These are phyloP conservation scores for Diphasiastrum complanatum DNA, from an alignment of 83 land plant genomes.

Conservation along the genomic window DNA sequence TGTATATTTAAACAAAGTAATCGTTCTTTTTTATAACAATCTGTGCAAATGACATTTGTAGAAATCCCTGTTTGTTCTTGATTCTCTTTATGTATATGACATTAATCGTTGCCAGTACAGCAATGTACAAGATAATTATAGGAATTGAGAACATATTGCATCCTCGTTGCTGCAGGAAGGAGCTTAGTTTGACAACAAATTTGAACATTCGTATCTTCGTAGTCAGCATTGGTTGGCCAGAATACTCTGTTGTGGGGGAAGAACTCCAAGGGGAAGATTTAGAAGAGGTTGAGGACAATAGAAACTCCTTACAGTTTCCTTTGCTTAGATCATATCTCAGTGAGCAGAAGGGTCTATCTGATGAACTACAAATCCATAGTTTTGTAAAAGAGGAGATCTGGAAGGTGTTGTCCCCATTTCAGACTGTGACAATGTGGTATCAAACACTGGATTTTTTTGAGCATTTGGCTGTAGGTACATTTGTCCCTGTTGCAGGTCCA, in stretches of 20 bases:
- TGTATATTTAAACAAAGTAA: too few species aligned
- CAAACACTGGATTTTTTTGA: conserved; percentile 2
- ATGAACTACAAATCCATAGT: conserved; percentile 6
- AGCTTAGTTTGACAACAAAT: neutral
- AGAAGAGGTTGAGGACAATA: neutral
- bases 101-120: too few species aligned
- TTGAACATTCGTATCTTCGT: conserved; percentile 1
- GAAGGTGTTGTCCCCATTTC: neutral
- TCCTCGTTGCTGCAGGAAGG: neutral
- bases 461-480: neutral
- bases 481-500: conserved; percentile 6
- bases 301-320: neutral
- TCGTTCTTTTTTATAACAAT: too few species aligned
- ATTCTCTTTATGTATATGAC: too few species aligned
- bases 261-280: neutral
- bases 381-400: conserved; percentile 8
- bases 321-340: neutral
- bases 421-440: neutral
- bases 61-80: too few species aligned
- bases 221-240: neutral
- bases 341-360: neutral
- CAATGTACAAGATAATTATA: too few species aligned
- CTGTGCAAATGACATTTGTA: too few species aligned
- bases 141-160: neutral
- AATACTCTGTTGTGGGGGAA: neutral